Evolutionary conservation across 1,284 basidiomycete species (phyloP), one percentile per base, ranked within the genome.

Genomic region (Microbotryum silenes-acaulis): DNA sequence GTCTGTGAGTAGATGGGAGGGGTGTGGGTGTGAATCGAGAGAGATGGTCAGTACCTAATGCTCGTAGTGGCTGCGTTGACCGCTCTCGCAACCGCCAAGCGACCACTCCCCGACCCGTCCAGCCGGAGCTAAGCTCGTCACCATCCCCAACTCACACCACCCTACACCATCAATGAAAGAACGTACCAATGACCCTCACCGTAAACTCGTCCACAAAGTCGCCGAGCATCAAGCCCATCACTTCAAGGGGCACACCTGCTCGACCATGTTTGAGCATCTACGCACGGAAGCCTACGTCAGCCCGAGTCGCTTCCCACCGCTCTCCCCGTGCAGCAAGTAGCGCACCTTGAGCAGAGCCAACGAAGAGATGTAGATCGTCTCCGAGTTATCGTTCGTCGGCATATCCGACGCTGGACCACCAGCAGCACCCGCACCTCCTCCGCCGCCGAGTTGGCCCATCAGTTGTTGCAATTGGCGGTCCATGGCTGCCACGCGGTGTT

Each of bases 181-280:
- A 53, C 60, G 33, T 1, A 61, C 63, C 58, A 49, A 59, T 63
- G 37, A 58, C 68, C 25, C 62, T 60, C 21, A 94, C 89, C 0
- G 92, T 97, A 79, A 97, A 98, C 74, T 98, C 96, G 78, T 99
- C 96, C 53, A 98, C 90, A 71, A 98, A 98, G 75, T 97, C 93
- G 48, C 96, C 96, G 31, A 98, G 82, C 90, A 98, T 94, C 61
- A 98, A 84, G 70, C 96, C 96, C 96, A 99, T 98, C 72, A 99
- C 96, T 78, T 99, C 96, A 89, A 99, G 96, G 14, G 96, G 96
- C 45, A 98, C 96, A 70, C 96, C 96, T 33, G 96, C 94, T 59
- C 96, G 86, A 21, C 96, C 96, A 75, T 99, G 96, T 78, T 99
- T 99, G 70, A 99, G 81, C 96, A 99, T 99, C 91, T 97, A 70